Evolutionary conservation across 352 stramenopile species (phyloP), one percentile per base, ranked within the genome.

Genomic region (Aphanomyces stellatus): DNA sequence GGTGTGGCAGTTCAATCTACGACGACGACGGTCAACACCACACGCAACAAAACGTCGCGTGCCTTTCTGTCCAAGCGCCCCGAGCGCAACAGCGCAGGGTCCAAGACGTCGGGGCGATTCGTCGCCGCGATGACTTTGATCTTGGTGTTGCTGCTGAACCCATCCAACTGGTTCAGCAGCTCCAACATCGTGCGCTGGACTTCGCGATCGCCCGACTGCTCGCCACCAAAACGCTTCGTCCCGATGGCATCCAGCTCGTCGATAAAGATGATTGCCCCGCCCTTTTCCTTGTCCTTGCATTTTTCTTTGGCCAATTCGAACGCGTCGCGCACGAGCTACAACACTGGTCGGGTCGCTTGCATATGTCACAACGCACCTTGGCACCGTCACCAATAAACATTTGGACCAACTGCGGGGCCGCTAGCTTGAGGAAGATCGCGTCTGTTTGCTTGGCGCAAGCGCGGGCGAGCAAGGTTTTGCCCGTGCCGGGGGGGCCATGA

Each of bases 341-440:
- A n/a, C 4, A 17, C 6, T 41, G 8, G 22, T 28, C 34, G 24
- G 68, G 30, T 43, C 28, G 43, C 17, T n/a, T 61, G 40, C 27
- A 8, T 28, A 61, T 59, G 46, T 22, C 53, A 53, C 1, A 13
- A 33, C 62, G 55, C 49, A 73, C 74, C 74, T 90, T 99, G 15
- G 97, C 96, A 30, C 97, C 97, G 67, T 99, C 97, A 62, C 97
- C 97, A 72, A 99, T 99, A 71, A 99, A 99, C 96, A 99, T 99
- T 75, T 98, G 88, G 34, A 99, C 96, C 28, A 99, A 80, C 74
- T 99, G 95, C n/a, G 96, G 96, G 8, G 95, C 97, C 3, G 96
- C 96, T 42, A 99, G 76, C 80, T 99, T 99, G 31, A 99, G 75
- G 77, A 99, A 99, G 43, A 99, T 96, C 3, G 96, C 96, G 72